Percentiles rank a stretch among this genome's conserved stretches.
Evolutionary conservation across 2,329 filamentous ascomycete species (phyloP).

Genomic region (Phialocephala sp.): DNA sequence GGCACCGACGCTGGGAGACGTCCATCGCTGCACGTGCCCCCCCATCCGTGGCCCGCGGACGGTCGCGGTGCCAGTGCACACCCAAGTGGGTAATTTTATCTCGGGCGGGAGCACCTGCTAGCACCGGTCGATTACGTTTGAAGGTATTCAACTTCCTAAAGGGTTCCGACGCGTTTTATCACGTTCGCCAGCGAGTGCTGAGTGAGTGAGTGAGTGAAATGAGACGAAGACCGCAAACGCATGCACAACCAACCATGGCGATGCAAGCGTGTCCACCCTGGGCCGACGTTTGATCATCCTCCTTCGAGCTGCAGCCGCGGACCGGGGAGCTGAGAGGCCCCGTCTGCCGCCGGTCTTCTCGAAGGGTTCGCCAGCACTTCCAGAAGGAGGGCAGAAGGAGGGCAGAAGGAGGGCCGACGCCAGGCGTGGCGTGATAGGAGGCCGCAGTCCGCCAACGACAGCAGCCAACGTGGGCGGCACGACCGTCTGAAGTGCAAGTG

Average conservation of each 20-base stretch:
- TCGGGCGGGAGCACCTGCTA: background rate
- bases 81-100: background rate
- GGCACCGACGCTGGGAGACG: background rate
- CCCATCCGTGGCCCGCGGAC: background rate
- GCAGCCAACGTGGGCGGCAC: slow-evolving; percentile 2
- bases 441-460: background rate
- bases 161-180: background rate
- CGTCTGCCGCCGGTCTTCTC: background rate
- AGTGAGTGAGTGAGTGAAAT: background rate
- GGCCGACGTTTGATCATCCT: background rate
- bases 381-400: background rate
- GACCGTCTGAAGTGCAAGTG: slow-evolving; percentile 1
- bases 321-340: background rate
- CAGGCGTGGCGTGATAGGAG: background rate
- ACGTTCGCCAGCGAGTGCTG: background rate
- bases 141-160: background rate
- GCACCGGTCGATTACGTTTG: background rate
- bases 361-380: background rate
- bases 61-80: background rate
- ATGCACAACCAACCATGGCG: background rate
- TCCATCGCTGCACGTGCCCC: background rate
- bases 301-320: background rate
- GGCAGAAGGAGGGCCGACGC: background rate
- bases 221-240: background rate
- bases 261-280: background rate